Evolutionary conservation across 2,329 filamentous ascomycete genomes (phyloP).

Genomic region (Fulvia fulva): DNA sequence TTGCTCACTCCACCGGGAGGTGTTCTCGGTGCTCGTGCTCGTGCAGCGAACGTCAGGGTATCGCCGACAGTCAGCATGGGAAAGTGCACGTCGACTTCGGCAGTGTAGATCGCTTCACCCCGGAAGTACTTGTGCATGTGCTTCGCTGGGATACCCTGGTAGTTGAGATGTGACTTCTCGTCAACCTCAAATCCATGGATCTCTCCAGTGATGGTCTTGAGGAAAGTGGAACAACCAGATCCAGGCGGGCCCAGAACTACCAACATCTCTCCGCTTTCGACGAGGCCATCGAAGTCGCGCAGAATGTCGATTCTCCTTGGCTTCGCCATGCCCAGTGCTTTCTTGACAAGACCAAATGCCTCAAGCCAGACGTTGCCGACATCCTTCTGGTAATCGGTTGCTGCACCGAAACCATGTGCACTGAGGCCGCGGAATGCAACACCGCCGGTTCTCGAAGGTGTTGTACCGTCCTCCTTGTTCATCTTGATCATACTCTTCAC

Average conservation of each 20-base stretch:
- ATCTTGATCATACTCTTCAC: constrained; percentile 49
- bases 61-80: constrained; percentile 73
- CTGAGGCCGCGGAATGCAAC: constrained; percentile 46
- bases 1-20: constrained; percentile 57
- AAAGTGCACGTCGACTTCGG: constrained; percentile 79
- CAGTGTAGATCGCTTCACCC: constrained; percentile 82
- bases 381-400: constrained; percentile 50
- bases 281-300: constrained; percentile 63
- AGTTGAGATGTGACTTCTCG: constrained; percentile 70
- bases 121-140: constrained; percentile 76
- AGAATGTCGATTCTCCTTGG: constrained; percentile 55
- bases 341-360: constrained; percentile 37
- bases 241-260: constrained; percentile 68
- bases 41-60: constrained; percentile 72
- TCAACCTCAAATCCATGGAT: constrained; percentile 75
- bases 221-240: constrained; percentile 72
- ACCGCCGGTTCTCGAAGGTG: constrained; percentile 43
- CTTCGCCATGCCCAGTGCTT: constrained; percentile 28
- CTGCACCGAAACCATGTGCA: constrained; percentile 47
- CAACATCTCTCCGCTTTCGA: constrained; percentile 69
- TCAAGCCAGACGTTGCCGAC: constrained; percentile 47
- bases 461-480: constrained; percentile 40
- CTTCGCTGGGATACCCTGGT: constrained; percentile 68
- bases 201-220: constrained; percentile 81
- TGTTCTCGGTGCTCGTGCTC: constrained; percentile 61